A percentile compares a stretch with the other conserved stretches of the same genome.
phyloP scores from a whole-genome alignment of 2,329 filamentous ascomycete species.

The Fusarium abutilonis region DNA sequence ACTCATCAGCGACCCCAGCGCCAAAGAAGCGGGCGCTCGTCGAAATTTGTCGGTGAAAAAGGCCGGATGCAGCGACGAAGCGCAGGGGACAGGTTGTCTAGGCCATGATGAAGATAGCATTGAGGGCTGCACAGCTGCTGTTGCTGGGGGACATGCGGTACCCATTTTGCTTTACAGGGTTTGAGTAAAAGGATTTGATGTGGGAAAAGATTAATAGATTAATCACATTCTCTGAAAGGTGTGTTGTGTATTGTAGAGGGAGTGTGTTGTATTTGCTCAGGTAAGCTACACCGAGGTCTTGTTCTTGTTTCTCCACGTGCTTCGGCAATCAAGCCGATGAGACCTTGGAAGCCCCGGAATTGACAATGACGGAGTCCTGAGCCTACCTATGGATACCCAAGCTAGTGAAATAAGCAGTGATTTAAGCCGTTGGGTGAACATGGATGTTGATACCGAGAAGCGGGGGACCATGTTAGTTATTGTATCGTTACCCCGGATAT shows the following conservation, averaged over 20 bases:
- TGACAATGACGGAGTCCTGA: conserved; percentile 15
- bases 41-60: conserved; percentile 76
- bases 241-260: conserved; percentile 1
- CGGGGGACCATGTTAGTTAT: not conserved
- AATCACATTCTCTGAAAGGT: conserved; percentile 26
- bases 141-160: conserved; percentile 24
- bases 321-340: conserved; percentile 34
- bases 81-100: conserved; percentile 38
- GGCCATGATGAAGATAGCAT: conserved; percentile 8
- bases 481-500: no score
- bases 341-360: conserved; percentile 8
- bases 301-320: conserved; percentile 32
- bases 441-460: conserved; percentile 9
- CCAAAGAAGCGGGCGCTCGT: conserved; percentile 58
- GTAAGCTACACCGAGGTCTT: conserved; percentile 27
- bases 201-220: not conserved
- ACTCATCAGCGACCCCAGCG: conserved; percentile 45
- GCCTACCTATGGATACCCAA: not conserved
- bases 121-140: conserved; percentile 17
- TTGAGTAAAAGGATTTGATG: not conserved
- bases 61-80: conserved; percentile 74
- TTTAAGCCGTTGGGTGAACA: not conserved
- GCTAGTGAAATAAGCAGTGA: not conserved
- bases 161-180: conserved; percentile 20
- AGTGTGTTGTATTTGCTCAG: conserved; percentile 1